Base-by-base conservation (phyloP, 164 flowering plant species). In the Saururus chinensis region DNA sequence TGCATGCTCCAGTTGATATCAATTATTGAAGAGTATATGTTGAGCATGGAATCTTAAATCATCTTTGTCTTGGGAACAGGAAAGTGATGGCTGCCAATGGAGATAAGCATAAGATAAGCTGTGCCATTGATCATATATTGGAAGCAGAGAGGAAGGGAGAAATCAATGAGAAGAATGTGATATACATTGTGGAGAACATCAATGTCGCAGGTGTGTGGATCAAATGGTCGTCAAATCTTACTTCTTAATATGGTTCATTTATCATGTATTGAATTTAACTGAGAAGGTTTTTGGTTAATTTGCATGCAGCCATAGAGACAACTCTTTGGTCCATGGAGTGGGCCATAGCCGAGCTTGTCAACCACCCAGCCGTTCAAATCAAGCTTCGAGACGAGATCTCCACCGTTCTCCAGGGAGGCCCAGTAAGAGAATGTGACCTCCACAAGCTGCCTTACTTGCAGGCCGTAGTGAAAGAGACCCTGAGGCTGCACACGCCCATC, bases 111-210 rank as follows among this genome's bases (percentile, higher is more conserved):
- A 70, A 72, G 59, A 71, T 76, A 58, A 77, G 67, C 14, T 86
- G 92, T 57, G 89, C 85, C n/a, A 82, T 84, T 19, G 90, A 84
- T 68, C 76, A 83, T 55, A 82, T 87, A 19, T 72, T 84, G 25
- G 84, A 84, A n/a, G 86, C 87, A 7, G 73, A 87, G 56, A 61
- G 26, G 66, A 81, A 79, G 52, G 89, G 86, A 61, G 93, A 84
- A 59, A 80, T 84, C 59, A 84, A 57, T 65, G 86, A 77, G 62
- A 84, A 74, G 16, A 84, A 87, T 42, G 87, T 83, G 23, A 55
- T 83, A 1, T 87, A 83, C 82, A 84, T 84, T 41, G 90, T 84
- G 49, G 89, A 87, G 73, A 85, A 83, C 77, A 87, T 87, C 61
- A 84, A 83, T 30, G 88, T 82, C 22, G 93, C 91, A 23, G 70